A percentile compares a stretch with the other conserved stretches of the same genome.
Conservation (phyloP, 192 early-diverging fungal species). For the Spizellomyces sp. region DNA sequence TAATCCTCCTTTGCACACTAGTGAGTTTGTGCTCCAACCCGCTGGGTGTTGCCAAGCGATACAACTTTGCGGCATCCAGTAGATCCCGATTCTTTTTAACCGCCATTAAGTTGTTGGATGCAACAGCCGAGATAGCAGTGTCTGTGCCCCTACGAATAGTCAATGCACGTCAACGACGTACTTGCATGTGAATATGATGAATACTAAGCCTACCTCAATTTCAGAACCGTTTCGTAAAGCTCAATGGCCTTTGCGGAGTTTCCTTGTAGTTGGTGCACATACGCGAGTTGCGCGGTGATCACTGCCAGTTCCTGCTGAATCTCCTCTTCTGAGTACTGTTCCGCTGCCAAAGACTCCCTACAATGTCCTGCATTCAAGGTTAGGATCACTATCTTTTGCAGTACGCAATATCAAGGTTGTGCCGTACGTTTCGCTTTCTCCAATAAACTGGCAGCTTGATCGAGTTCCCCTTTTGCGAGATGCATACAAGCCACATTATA, state of each 20-base stretch:
- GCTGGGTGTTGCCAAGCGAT: constrained; percentile 55
- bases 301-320: constrained; percentile 67
- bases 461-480: constrained; percentile 56
- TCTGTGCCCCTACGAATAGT: constrained; percentile 47
- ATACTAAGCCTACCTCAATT: constrained; percentile 50
- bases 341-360: constrained; percentile 46
- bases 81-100: constrained; percentile 59
- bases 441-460: constrained; percentile 54
- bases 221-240: constrained; percentile 60
- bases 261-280: constrained; percentile 67
- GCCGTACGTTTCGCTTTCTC: constrained; percentile 58
- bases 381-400: constrained; percentile 20
- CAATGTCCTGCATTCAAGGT: constrained; percentile 42
- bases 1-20: constrained; percentile 55
- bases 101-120: constrained; percentile 69
- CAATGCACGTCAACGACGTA: not conserved
- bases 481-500: constrained; percentile 68
- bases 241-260: constrained; percentile 52
- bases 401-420: not conserved
- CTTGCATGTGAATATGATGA: not conserved
- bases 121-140: constrained; percentile 59
- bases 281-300: constrained; percentile 66
- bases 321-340: constrained; percentile 63
- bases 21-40: constrained; percentile 64
- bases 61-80: constrained; percentile 58